Percentiles rank a stretch among this genome's conserved stretches.
These are phyloP conservation scores for Scheffersomyces parashehatae DNA, from an alignment of 1,139 yeast genomes.

Conservation along the genomic window DNA sequence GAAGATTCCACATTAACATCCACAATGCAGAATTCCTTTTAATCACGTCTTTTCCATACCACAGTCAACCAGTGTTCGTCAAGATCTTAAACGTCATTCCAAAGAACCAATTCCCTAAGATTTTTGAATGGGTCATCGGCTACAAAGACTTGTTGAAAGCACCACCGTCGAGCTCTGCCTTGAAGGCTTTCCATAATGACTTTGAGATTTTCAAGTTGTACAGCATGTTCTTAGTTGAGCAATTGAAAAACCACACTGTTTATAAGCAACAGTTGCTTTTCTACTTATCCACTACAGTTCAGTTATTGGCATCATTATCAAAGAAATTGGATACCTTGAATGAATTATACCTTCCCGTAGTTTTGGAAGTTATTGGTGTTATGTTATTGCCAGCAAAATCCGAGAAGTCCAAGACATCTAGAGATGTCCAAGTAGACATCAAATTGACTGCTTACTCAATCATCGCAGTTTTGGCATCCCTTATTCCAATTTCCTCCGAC, in stretches of 20 bases:
- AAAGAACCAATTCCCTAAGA: slow-evolving; percentile 62
- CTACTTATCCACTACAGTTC: slow-evolving; percentile 74
- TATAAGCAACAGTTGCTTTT: slow-evolving; percentile 76
- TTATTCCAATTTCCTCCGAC: slow-evolving; percentile 64
- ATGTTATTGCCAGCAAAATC: slow-evolving; percentile 37
- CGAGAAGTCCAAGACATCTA: slow-evolving; percentile 17
- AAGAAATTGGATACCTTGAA: slow-evolving; percentile 31
- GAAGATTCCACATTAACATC: slow-evolving; percentile 85
- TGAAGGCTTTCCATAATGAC: slow-evolving; percentile 71
- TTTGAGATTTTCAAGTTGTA: slow-evolving; percentile 66
- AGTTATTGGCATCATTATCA: slow-evolving; percentile 45
- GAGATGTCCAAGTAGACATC: slow-evolving; percentile 55
- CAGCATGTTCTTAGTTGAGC: slow-evolving; percentile 56
- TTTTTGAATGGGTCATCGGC: slow-evolving; percentile 70
- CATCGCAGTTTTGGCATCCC: slow-evolving; percentile 72
- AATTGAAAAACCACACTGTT: slow-evolving; percentile 54
- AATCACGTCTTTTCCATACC: slow-evolving; percentile 75
- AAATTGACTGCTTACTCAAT: slow-evolving; percentile 84
- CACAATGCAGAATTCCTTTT: slow-evolving; percentile 75
- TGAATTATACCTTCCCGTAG: slow-evolving; percentile 45
- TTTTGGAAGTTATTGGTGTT: slow-evolving; percentile 59
- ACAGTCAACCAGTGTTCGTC: slow-evolving; percentile 68
- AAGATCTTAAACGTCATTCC: slow-evolving; percentile 73
- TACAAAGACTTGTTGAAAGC: slow-evolving; percentile 63
- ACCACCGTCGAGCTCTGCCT: slow-evolving; percentile 70